Evolutionary conservation across 2,329 filamentous ascomycete species (phyloP).

Genomic region (Alternaria brassicicola): DNA sequence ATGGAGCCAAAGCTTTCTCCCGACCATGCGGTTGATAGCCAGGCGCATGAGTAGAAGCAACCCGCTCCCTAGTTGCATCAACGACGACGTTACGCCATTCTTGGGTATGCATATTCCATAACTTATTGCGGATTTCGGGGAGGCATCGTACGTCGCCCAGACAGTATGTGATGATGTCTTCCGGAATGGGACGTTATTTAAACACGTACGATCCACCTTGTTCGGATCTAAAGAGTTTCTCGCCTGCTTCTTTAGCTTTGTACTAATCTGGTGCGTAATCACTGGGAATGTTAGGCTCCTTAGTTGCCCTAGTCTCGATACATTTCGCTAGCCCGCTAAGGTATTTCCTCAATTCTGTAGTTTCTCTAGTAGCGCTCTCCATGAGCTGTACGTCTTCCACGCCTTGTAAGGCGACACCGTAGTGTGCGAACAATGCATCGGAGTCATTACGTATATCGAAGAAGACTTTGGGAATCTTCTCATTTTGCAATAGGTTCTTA

Average conservation of each 20-base stretch:
- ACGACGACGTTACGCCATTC: no score
- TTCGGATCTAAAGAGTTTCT: slow-evolving; percentile 28
- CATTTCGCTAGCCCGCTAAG: not conserved
- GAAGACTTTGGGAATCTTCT: slow-evolving; percentile 27
- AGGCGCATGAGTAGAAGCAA: slow-evolving; percentile 17
- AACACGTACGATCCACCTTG: slow-evolving; percentile 38
- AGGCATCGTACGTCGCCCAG: slow-evolving; percentile 30
- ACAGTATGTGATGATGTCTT: slow-evolving; percentile 37
- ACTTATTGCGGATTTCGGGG: slow-evolving; percentile 15
- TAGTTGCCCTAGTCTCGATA: no score
- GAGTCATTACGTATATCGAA: slow-evolving; percentile 41
- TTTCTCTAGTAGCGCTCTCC: slow-evolving; percentile 18
- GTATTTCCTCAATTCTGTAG: not conserved
- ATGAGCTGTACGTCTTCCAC: slow-evolving; percentile 29
- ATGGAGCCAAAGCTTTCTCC: slow-evolving; percentile 30
- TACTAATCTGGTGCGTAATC: no score
- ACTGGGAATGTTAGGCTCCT: no score
- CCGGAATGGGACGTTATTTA: slow-evolving; percentile 32
- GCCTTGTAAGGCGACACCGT: slow-evolving; percentile 15
- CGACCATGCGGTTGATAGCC: slow-evolving; percentile 30
- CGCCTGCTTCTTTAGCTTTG: slow-evolving; percentile 29
- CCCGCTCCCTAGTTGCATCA: slow-evolving; percentile 16
- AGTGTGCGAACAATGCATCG: slow-evolving; percentile 31
- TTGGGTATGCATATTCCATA: no score
- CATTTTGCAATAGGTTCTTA: not conserved